These are phyloP conservation scores for Papiliotrema fonsecae DNA, from an alignment of 1,284 basidiomycete genomes.

Conservation along the genomic window DNA sequence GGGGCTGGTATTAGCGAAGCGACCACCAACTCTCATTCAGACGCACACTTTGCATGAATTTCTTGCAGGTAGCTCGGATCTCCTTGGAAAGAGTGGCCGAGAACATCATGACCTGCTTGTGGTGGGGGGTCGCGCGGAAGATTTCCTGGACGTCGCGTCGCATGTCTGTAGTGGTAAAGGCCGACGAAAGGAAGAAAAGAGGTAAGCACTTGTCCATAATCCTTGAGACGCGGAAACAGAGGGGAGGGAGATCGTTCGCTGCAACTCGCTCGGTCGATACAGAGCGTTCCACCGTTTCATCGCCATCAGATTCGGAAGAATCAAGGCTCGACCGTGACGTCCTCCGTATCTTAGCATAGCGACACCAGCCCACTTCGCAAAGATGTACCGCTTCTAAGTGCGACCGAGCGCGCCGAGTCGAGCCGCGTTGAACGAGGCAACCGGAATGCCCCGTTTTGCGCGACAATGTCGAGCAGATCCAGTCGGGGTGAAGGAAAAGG, in stretches of 20 bases:
- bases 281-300: too few species aligned
- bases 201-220: slow-evolving; percentile 15
- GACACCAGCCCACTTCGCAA: too few species aligned
- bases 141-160: slow-evolving; percentile 99
- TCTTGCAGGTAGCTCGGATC: slow-evolving; percentile 96
- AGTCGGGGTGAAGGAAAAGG: slow-evolving; percentile 1
- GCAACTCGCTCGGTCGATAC: too few species aligned
- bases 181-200: slow-evolving; percentile 8
- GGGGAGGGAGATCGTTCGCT: background rate
- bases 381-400: too few species aligned
- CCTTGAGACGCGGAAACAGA: background rate
- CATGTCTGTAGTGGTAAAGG: slow-evolving; percentile 78
- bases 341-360: too few species aligned
- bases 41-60: slow-evolving; percentile 98
- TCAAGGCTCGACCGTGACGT: too few species aligned
- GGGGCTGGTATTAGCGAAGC: slow-evolving; percentile 59
- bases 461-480: slow-evolving; percentile 1
- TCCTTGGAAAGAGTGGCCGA: slow-evolving; percentile 97
- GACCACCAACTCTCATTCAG: background rate
- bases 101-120: slow-evolving; percentile 99
- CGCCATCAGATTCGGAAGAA: too few species aligned
- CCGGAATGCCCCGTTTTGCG: slow-evolving; percentile 25
- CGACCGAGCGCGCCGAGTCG: background rate
- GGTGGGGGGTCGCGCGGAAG: slow-evolving; percentile 98
- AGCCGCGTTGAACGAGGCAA: slow-evolving; percentile 19